Percentiles rank a stretch among this genome's conserved stretches.
phyloP scores from a whole-genome alignment of 2,329 filamentous ascomycete species.

The Macrophomina phaseolina region DNA sequence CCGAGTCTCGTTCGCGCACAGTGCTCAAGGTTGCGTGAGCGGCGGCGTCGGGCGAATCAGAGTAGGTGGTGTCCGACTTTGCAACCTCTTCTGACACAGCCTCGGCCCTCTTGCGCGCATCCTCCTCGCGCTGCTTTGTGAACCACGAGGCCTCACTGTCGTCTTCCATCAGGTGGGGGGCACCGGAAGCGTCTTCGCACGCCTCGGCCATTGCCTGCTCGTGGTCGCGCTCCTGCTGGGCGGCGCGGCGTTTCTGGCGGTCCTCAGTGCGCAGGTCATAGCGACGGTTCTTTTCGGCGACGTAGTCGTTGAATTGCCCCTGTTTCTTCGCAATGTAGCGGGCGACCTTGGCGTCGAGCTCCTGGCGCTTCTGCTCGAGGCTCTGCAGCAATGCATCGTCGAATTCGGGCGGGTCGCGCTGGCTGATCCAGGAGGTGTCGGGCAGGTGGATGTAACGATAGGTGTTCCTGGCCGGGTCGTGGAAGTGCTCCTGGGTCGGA shows the following conservation, averaged over 20 bases:
- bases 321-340: slow-evolving; percentile 29
- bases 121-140: slow-evolving; percentile 25
- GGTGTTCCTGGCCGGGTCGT: slow-evolving; percentile 23
- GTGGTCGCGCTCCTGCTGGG: slow-evolving; percentile 15
- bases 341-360: slow-evolving; percentile 27
- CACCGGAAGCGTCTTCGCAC: not conserved
- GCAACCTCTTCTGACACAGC: slow-evolving; percentile 23
- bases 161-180: slow-evolving; percentile 3
- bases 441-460: slow-evolving; percentile 26
- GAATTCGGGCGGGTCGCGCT: slow-evolving; percentile 25
- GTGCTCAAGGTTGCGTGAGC: not conserved
- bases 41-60: not conserved
- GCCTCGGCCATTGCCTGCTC: slow-evolving; percentile 4
- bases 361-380: slow-evolving; percentile 27
- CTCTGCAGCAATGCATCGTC: slow-evolving; percentile 26
- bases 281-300: slow-evolving; percentile 24
- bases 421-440: slow-evolving; percentile 19
- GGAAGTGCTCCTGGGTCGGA: slow-evolving; percentile 13
- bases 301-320: slow-evolving; percentile 28
- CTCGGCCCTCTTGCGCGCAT: slow-evolving; percentile 23
- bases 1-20: slow-evolving; percentile 26
- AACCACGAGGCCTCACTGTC: slow-evolving; percentile 20
- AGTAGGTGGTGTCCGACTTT: not conserved
- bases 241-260: slow-evolving; percentile 19
- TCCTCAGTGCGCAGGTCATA: slow-evolving; percentile 27